Conservation (phyloP, 163 green algal species). For the Botryococcus braunii region DNA sequence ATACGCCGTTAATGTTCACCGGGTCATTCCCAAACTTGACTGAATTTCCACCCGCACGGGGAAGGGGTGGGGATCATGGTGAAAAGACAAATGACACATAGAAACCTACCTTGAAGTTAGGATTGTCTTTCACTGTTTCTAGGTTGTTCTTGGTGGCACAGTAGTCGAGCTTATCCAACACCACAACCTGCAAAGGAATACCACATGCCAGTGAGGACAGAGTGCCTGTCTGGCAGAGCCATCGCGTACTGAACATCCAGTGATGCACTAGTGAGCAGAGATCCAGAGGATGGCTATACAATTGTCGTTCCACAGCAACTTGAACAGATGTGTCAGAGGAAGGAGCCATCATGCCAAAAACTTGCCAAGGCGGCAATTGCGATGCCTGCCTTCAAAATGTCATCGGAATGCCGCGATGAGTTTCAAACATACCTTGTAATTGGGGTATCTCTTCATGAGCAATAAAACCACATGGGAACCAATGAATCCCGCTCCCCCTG, state of each 20-base stretch:
- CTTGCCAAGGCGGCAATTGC: background rate
- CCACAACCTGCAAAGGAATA: slow-evolving; percentile 57
- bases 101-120: slow-evolving; percentile 78
- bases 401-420: background rate
- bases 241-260: background rate
- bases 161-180: slow-evolving; percentile 96
- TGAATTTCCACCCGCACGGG: no score
- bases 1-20: no score
- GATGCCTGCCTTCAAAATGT: background rate
- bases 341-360: background rate
- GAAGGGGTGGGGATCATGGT: no score
- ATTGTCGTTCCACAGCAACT: background rate
- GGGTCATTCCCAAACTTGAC: no score
- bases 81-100: background rate
- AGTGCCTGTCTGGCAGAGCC: no score
- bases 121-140: slow-evolving; percentile 22
- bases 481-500: slow-evolving; percentile 91
- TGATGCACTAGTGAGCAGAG: background rate
- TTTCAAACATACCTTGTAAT: slow-evolving; percentile 67
- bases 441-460: slow-evolving; percentile 59
- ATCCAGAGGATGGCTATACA: background rate
- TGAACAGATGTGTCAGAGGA: background rate
- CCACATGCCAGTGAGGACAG: background rate
- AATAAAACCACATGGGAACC: slow-evolving; percentile 72
- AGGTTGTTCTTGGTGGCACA: slow-evolving; percentile 86